These are phyloP conservation scores for Zygotorulaspora danielsina DNA, from an alignment of 805 yeast genomes.

Conservation along the genomic window DNA sequence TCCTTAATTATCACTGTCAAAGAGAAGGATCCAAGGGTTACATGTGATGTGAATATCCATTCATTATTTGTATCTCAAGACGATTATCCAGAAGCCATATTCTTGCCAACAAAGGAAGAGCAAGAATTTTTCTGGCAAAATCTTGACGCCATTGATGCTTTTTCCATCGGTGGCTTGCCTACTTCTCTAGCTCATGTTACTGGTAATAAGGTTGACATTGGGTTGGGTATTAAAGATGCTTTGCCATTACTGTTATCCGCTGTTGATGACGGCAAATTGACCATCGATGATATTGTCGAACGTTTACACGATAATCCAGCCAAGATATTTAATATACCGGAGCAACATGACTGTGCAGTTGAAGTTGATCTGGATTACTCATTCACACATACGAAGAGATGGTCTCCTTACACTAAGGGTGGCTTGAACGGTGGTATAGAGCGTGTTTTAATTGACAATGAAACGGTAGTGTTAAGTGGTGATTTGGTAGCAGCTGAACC, in stretches of 20 bases:
- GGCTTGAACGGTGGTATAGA: slow-evolving; percentile 77
- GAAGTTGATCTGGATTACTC: slow-evolving; percentile 72
- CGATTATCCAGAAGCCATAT: slow-evolving; percentile 63
- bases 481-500: slow-evolving; percentile 56
- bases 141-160: slow-evolving; percentile 71
- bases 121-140: slow-evolving; percentile 79
- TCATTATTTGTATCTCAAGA: slow-evolving; percentile 71
- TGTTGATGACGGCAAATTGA: slow-evolving; percentile 65
- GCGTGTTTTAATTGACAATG: slow-evolving; percentile 73
- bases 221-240: slow-evolving; percentile 74
- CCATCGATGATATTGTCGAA: slow-evolving; percentile 63
- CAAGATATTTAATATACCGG: slow-evolving; percentile 75
- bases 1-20: slow-evolving; percentile 81
- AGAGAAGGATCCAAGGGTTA: slow-evolving; percentile 72
- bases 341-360: slow-evolving; percentile 63
- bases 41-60: slow-evolving; percentile 84
- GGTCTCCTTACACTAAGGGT: slow-evolving; percentile 54
- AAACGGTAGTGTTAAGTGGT: slow-evolving; percentile 84
- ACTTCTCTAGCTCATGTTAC: slow-evolving; percentile 62
- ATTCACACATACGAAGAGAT: slow-evolving; percentile 45
- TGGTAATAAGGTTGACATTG: slow-evolving; percentile 59
- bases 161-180: slow-evolving; percentile 81
- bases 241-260: slow-evolving; percentile 80
- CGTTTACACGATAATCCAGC: slow-evolving; percentile 81
- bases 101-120: slow-evolving; percentile 77